phyloP scores from a whole-genome alignment of 768 basidiomycete species.

The Lactarius trivialis region DNA sequence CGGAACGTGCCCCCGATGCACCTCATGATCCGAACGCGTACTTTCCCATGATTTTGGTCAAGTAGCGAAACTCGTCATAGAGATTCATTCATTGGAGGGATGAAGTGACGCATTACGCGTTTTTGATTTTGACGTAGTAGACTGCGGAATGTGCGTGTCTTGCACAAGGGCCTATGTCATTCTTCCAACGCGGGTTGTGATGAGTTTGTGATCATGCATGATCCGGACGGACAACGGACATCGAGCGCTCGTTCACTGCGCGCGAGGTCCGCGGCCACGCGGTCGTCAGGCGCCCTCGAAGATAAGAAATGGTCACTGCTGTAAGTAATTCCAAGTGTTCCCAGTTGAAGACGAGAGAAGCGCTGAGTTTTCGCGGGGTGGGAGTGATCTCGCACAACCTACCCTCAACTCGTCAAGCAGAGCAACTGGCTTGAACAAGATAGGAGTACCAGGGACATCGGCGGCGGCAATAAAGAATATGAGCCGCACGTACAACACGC shows the following conservation, averaged over 20 bases:
- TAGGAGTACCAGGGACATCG: neutral
- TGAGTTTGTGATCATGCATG: neutral
- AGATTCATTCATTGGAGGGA: conserved; percentile 22
- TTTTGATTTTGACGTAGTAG: neutral
- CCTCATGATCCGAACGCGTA: conserved; percentile 78
- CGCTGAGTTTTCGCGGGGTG: conserved; percentile 15
- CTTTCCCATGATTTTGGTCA: conserved; percentile 68
- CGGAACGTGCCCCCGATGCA: conserved; percentile 63
- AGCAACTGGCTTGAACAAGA: neutral
- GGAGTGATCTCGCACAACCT: no score
- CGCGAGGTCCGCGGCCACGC: conserved; percentile 17
- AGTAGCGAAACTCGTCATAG: conserved; percentile 30
- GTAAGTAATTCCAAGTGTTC: neutral
- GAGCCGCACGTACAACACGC: no score
- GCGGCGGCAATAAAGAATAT: no score
- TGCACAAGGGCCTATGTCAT: neutral
- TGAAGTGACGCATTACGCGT: neutral
- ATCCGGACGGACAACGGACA: neutral
- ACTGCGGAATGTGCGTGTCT: conserved; percentile 2
- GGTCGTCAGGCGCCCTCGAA: neutral
- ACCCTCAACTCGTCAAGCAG: neutral
- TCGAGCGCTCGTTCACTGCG: neutral
- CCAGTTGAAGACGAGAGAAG: neutral
- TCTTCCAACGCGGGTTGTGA: neutral
- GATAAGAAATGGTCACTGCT: neutral